phyloP scores from a whole-genome alignment of 2,329 filamentous ascomycete species.

The Teratosphaeria nubilosa region DNA sequence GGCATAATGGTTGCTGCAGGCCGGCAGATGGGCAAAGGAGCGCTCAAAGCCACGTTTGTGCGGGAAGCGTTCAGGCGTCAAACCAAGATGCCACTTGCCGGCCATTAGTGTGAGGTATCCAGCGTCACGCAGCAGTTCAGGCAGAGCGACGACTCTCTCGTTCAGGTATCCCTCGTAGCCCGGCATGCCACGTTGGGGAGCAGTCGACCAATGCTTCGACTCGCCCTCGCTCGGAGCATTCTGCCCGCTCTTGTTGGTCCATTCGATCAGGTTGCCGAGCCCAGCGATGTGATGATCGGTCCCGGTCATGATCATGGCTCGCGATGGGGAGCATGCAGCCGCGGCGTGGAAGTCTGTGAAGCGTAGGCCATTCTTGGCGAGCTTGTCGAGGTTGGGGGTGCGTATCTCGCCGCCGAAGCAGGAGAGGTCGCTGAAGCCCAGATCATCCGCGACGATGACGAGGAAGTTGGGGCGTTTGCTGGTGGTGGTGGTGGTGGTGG shows the following conservation, averaged over 20 bases:
- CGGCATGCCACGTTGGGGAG: slow-evolving; percentile 47
- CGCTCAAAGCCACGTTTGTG: slow-evolving; percentile 49
- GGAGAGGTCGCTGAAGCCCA: slow-evolving; percentile 43
- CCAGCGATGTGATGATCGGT: slow-evolving; percentile 53
- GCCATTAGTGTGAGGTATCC: slow-evolving; percentile 53
- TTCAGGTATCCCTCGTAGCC: slow-evolving; percentile 57
- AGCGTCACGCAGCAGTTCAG: slow-evolving; percentile 48
- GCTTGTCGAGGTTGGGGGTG: slow-evolving; percentile 49
- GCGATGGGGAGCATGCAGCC: slow-evolving; percentile 53
- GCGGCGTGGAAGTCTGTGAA: slow-evolving; percentile 58
- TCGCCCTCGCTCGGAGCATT: slow-evolving; percentile 43
- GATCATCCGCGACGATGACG: slow-evolving; percentile 33
- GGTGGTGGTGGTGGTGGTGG: slow-evolving; percentile 16
- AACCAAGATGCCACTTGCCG: slow-evolving; percentile 54
- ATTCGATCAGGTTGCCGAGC: slow-evolving; percentile 50
- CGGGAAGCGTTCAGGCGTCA: slow-evolving; percentile 48
- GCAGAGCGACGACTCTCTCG: slow-evolving; percentile 47
- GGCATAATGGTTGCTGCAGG: slow-evolving; percentile 48
- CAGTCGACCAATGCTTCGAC: slow-evolving; percentile 36
- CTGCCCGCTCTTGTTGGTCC: slow-evolving; percentile 45
- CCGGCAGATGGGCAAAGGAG: slow-evolving; percentile 51
- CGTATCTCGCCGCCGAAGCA: slow-evolving; percentile 52
- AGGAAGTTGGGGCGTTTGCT: slow-evolving; percentile 49
- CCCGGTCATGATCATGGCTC: slow-evolving; percentile 57
- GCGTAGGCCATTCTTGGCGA: slow-evolving; percentile 39